A percentile compares a stretch with the other conserved stretches of the same genome.
These are phyloP conservation scores for Pseudogymnoascus sp. DNA, from an alignment of 2,329 filamentous ascomycete species.

Conservation along the genomic window DNA sequence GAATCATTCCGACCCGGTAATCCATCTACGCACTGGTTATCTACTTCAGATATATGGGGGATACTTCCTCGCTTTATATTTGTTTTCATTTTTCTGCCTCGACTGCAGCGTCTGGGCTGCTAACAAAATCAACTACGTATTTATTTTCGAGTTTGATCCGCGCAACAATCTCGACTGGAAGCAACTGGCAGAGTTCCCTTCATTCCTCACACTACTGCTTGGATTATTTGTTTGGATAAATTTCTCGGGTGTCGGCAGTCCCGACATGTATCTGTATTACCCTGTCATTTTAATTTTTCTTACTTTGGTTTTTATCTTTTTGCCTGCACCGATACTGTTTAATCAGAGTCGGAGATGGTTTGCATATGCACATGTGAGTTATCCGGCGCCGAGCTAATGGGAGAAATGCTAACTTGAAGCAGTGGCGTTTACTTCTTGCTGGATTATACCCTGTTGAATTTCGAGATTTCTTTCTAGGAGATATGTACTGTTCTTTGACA, in stretches of 20 bases:
- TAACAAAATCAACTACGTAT: constrained; percentile 88
- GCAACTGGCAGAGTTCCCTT: constrained; percentile 76
- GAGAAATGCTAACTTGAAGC: constrained; percentile 23
- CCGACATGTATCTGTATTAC: constrained; percentile 72
- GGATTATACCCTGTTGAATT: constrained; percentile 92
- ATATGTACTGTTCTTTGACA: constrained; percentile 94
- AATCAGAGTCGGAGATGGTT: constrained; percentile 77
- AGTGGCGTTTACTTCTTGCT: constrained; percentile 79
- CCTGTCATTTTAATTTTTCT: constrained; percentile 70
- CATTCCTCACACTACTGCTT: constrained; percentile 68
- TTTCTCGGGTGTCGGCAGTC: constrained; percentile 60
- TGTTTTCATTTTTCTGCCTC: constrained; percentile 77
- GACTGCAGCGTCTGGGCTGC: constrained; percentile 75
- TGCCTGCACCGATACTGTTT: constrained; percentile 67
- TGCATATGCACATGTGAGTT: constrained; percentile 72
- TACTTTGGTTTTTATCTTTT: constrained; percentile 59
- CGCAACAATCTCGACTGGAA: constrained; percentile 83
- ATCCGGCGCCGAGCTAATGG: background rate
- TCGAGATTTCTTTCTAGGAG: constrained; percentile 91
- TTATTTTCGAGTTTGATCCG: constrained; percentile 93
- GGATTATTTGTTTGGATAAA: constrained; percentile 85
- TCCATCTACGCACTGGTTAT: constrained; percentile 52
- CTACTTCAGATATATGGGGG: constrained; percentile 86
- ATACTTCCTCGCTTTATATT: constrained; percentile 74
- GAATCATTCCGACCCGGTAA: constrained; percentile 36